Evolutionary conservation across 1,284 basidiomycete genomes (phyloP), one percentile per base, ranked within the genome.

Genomic region (Volvariella volvacea): DNA sequence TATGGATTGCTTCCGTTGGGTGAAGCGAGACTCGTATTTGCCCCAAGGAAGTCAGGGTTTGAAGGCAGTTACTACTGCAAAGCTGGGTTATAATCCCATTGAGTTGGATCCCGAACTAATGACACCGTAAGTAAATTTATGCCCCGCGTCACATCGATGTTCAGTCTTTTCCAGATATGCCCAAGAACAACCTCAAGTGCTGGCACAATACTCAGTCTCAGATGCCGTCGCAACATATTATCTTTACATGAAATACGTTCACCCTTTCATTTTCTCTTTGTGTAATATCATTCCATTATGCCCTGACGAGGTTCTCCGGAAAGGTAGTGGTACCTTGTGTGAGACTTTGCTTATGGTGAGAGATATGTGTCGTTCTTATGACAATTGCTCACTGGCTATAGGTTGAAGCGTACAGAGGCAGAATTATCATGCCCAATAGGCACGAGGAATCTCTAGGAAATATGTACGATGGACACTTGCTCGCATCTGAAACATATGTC

Each of bases 181-280:
- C 0, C 76, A 92, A 59, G 96, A 99, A 59, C 92, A 96, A 56
- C 96, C 96, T 0, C 94, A 99, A 61, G 71, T 83, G 1, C 80
- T 99, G 9, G 95, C 96, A 0, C 90, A 95, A 58, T 99, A 99
- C 66, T 99, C 96, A 54, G 96, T 99, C 21, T 99, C 96, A 61
- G 96, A 99, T 74, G 96, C 96, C 1, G 96, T 99, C 3, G 96
- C 96, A 17, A 99, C 96, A 1, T 99, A 99, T 64, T 99, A 99
- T 63, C 78, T 99, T 39, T 99, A 99, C 72, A 99, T 99, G 96
- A 99, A 99, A 91, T 99, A 99, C 61, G 94, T 99, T 9, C 94
- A 99, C 59, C 96, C 96, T 0, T 99, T 99, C 77, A 93, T 99
- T 57, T 99, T 99, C 71, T 99, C 95, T 20, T 72, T 99, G 28